These are phyloP conservation scores for Tolypocladium inflatum DNA, from an alignment of 2,329 filamentous ascomycete species.

Conservation along the genomic window DNA sequence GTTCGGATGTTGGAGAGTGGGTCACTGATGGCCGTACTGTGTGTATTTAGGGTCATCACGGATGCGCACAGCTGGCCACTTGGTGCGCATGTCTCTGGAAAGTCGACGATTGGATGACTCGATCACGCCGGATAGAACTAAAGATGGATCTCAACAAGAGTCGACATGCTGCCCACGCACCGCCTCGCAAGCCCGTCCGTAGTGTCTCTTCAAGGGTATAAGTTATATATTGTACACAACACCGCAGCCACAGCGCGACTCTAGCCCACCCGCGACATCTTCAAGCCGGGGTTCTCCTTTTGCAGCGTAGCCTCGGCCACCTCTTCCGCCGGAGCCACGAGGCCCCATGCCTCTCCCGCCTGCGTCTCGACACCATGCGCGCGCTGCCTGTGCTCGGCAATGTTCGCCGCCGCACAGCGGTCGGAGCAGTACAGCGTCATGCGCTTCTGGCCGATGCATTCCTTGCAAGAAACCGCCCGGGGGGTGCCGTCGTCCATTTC, in stretches of 20 bases:
- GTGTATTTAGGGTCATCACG: too few relatives aligned
- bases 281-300: slow-evolving; percentile 22
- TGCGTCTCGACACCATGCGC: slow-evolving; percentile 18
- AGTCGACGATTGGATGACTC: too few relatives aligned
- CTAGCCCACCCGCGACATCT: slow-evolving; percentile 12
- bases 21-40: background rate
- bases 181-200: background rate
- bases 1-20: background rate
- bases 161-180: too few relatives aligned
- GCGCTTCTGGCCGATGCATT: slow-evolving; percentile 28
- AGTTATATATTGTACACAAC: background rate
- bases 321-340: background rate
- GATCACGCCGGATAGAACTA: too few relatives aligned
- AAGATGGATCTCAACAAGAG: too few relatives aligned
- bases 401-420: slow-evolving; percentile 30
- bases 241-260: background rate
- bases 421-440: slow-evolving; percentile 31
- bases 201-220: background rate
- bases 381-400: slow-evolving; percentile 27
- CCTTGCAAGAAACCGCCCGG: slow-evolving; percentile 27
- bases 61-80: background rate
- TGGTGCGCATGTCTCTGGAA: too few relatives aligned
- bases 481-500: slow-evolving; percentile 24
- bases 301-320: slow-evolving; percentile 17
- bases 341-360: slow-evolving; percentile 6